phyloP scores from a whole-genome alignment of 108 stramenopile genomes.

The Skeletonema menzelii region DNA sequence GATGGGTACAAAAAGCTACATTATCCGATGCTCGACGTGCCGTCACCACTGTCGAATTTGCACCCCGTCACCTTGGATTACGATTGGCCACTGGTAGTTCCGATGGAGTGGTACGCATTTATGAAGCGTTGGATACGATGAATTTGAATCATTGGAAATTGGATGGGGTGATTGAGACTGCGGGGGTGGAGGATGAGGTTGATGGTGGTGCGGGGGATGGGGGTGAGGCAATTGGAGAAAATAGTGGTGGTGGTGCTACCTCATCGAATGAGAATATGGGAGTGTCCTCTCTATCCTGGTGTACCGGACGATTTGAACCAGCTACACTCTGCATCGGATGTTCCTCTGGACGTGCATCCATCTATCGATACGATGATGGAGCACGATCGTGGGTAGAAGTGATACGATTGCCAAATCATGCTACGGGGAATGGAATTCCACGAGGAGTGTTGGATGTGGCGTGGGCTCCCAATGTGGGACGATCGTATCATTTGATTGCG shows the following conservation, averaged over 20 bases:
- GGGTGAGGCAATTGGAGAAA: no score
- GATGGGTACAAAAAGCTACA: conserved; percentile 81
- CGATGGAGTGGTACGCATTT: conserved; percentile 87
- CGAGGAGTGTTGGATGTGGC: conserved; percentile 85
- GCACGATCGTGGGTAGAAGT: conserved; percentile 67
- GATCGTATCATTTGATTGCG: conserved; percentile 90
- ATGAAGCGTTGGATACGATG: conserved; percentile 93
- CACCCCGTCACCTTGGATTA: conserved; percentile 89
- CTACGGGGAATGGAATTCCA: conserved; percentile 35
- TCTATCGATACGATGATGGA: conserved; percentile 71
- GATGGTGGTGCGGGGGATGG: neutral
- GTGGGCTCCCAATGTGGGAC: conserved; percentile 95
- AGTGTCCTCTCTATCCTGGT: conserved; percentile 89
- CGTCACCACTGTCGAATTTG: conserved; percentile 88
- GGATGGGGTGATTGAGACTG: conserved; percentile 60
- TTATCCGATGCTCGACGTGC: conserved; percentile 82
- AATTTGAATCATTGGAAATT: conserved; percentile 89
- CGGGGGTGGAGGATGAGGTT: conserved; percentile 42
- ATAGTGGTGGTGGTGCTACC: neutral
- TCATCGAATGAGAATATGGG: conserved; percentile 43
- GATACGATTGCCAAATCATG: conserved; percentile 49
- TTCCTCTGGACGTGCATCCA: conserved; percentile 43
- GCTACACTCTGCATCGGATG: conserved; percentile 87
- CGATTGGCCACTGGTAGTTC: conserved; percentile 87
- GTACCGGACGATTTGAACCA: conserved; percentile 88